These are phyloP conservation scores for Herpetospermum pedunculosum DNA, from an alignment of 306 rosid genomes.

Conservation along the genomic window DNA sequence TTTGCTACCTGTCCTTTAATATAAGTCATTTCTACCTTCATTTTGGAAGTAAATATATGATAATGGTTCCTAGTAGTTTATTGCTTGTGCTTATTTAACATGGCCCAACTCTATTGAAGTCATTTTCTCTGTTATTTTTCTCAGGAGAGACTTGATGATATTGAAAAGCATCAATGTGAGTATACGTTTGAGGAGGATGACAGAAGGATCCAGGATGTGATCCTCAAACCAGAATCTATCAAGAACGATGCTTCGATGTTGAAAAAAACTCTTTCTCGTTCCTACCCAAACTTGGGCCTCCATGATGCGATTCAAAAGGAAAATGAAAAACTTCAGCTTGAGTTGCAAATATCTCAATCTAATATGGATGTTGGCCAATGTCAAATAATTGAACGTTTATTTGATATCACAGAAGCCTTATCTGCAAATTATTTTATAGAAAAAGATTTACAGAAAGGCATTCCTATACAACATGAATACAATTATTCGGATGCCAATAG, in stretches of 20 bases:
- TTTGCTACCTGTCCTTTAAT: not conserved
- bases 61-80: not conserved
- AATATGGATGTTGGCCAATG: conserved; percentile 70
- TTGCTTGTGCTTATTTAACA: not conserved
- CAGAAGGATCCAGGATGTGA: conserved; percentile 63
- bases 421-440: conserved; percentile 41
- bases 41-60: not conserved
- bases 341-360: conserved; percentile 78
- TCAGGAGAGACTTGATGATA: conserved; percentile 86
- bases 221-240: conserved; percentile 72
- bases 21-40: not conserved
- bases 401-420: conserved; percentile 74
- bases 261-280: conserved; percentile 85
- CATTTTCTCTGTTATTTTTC: not conserved
- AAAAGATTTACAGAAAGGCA: conserved; percentile 40
- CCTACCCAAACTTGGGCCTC: conserved; percentile 80
- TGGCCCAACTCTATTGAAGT: not conserved
- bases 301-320: conserved; percentile 68
- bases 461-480: conserved; percentile 40
- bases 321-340: conserved; percentile 84
- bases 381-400: conserved; percentile 76
- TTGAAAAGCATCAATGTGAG: conserved; percentile 82
- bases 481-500: conserved; percentile 31
- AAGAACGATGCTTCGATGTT: conserved; percentile 48
- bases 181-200: conserved; percentile 96